Evolutionary conservation across 805 yeast species (phyloP).

Genomic region (Lipomyces orientalis): DNA sequence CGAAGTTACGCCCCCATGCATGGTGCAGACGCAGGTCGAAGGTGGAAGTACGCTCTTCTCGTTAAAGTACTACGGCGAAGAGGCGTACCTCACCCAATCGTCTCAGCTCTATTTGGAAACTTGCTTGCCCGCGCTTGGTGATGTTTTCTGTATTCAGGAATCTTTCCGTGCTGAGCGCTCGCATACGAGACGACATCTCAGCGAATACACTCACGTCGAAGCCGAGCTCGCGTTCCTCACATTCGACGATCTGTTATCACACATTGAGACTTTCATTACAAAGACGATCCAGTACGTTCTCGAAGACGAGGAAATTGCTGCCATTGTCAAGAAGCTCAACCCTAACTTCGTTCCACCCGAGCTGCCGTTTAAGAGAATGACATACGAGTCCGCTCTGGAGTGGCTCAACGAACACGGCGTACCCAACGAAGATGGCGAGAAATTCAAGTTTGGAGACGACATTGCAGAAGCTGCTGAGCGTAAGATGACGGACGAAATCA

Average conservation of each 20-base stretch:
- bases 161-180: slow-evolving; percentile 99
- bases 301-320: slow-evolving; percentile 92
- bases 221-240: slow-evolving; percentile 87
- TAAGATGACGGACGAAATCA: slow-evolving; percentile 94
- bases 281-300: slow-evolving; percentile 73
- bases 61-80: slow-evolving; percentile 94
- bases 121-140: slow-evolving; percentile 93
- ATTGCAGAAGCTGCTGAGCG: slow-evolving; percentile 99
- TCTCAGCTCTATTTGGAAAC: slow-evolving; percentile 97
- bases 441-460: slow-evolving; percentile 96
- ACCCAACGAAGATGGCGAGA: slow-evolving; percentile 91
- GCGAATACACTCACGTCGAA: slow-evolving; percentile 97
- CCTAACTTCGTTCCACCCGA: slow-evolving; percentile 85
- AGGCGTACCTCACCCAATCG: slow-evolving; percentile 94
- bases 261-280: slow-evolving; percentile 80
- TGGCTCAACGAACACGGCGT: slow-evolving; percentile 97
- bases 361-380: slow-evolving; percentile 88
- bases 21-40: slow-evolving; percentile 99
- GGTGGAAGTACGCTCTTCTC: slow-evolving; percentile 97
- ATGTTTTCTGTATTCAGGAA: slow-evolving; percentile 96
- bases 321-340: slow-evolving; percentile 87
- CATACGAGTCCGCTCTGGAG: slow-evolving; percentile 85
- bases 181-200: slow-evolving; percentile 96
- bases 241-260: slow-evolving; percentile 84
- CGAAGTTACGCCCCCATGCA: slow-evolving; percentile 99